Conservation (phyloP, 1,139 yeast genomes). For the Saccharomycopsis hybrid region DNA sequence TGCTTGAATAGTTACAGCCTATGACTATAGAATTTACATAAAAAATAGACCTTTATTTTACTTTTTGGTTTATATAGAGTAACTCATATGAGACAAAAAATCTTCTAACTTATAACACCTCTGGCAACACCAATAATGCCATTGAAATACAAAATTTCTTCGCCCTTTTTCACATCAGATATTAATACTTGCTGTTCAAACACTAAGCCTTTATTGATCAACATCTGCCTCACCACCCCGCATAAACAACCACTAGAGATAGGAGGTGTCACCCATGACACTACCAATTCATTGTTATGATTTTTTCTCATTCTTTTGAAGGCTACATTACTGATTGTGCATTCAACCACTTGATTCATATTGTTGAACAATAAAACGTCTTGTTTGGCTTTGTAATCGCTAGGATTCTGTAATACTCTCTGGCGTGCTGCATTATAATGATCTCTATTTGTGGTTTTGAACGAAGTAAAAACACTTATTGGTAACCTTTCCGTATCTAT, state of each 20-base stretch:
- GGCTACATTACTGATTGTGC: constrained; percentile 80
- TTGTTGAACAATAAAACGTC: constrained; percentile 72
- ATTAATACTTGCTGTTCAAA: constrained; percentile 47
- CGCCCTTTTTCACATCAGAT: constrained; percentile 50
- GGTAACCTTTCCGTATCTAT: constrained; percentile 49
- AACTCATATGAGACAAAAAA: no score
- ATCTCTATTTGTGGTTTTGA: constrained; percentile 74
- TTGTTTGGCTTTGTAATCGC: constrained; percentile 29
- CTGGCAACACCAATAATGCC: constrained; percentile 76
- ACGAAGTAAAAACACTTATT: constrained; percentile 74
- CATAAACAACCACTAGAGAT: constrained; percentile 75
- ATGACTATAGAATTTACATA: no score
- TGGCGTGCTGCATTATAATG: constrained; percentile 59
- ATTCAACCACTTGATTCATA: constrained; percentile 64
- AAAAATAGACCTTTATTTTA: no score
- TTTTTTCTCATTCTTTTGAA: constrained; percentile 35
- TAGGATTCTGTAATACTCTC: constrained; percentile 31
- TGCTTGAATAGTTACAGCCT: constrained; percentile 23
- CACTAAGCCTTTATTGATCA: constrained; percentile 49
- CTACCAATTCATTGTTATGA: constrained; percentile 25
- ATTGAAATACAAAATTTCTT: constrained; percentile 65
- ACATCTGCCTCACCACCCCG: constrained; percentile 70
- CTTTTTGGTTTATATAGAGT: no score
- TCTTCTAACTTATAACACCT: constrained; percentile 41
- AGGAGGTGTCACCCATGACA: constrained; percentile 75